Evolutionary conservation across 2,329 filamentous ascomycete species (phyloP).

Genomic region (Ophiostoma fasciatum): DNA sequence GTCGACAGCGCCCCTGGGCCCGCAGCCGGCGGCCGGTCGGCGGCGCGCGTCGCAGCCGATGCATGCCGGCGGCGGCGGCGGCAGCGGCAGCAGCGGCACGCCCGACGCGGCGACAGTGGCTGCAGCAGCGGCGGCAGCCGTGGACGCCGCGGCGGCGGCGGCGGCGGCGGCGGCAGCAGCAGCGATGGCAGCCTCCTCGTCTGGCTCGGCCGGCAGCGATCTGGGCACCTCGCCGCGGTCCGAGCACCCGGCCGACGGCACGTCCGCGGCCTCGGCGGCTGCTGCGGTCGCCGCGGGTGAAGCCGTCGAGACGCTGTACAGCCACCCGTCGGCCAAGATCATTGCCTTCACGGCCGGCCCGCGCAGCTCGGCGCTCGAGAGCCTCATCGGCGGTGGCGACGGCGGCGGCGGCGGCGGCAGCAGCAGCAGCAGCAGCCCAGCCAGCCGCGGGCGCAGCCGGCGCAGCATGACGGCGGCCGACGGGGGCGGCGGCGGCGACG

Average conservation of each 20-base stretch:
- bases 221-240: no score
- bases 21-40: no score
- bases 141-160: no score
- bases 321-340: slow-evolving; percentile 58
- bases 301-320: slow-evolving; percentile 56
- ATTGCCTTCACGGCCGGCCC: slow-evolving; percentile 33
- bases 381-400: background rate
- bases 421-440: slow-evolving; percentile 18
- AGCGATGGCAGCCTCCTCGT: no score
- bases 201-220: no score
- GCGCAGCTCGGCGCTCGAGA: background rate
- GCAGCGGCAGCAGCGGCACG: background rate
- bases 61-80: no score
- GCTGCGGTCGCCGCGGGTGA: slow-evolving; percentile 6
- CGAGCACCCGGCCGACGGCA: background rate
- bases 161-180: no score
- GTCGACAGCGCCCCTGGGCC: slow-evolving; percentile 6
- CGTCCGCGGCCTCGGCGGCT: background rate
- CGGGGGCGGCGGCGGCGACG: slow-evolving; percentile 21
- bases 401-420: slow-evolving; percentile 18
- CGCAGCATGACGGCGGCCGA: slow-evolving; percentile 2
- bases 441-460: slow-evolving; percentile 11
- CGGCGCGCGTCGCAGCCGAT: no score
- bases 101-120: background rate
- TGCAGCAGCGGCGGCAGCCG: no score